phyloP scores from a whole-genome alignment of 257 asterid genomes.

The Lantana camara region DNA sequence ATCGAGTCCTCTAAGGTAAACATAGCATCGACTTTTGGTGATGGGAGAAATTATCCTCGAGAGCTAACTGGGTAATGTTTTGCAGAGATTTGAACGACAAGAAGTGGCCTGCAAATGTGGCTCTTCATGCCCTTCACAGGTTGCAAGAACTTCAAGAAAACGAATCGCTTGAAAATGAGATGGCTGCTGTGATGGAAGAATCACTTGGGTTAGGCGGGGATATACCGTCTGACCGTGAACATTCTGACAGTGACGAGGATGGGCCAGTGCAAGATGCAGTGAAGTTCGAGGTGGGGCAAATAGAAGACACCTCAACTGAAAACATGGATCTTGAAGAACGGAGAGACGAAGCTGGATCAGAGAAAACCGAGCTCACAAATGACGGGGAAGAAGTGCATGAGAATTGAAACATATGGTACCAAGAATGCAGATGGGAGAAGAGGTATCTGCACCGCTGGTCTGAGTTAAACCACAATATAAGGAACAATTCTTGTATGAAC shows the following conservation, averaged over 20 bases:
- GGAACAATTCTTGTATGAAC: too few species aligned
- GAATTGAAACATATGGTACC: background rate
- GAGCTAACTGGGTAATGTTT: background rate
- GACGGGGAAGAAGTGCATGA: background rate
- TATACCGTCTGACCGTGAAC: slow-evolving; percentile 17
- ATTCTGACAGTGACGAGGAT: slow-evolving; percentile 18
- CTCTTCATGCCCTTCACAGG: slow-evolving; percentile 48
- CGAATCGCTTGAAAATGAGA: slow-evolving; percentile 33
- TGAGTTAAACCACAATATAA: too few species aligned
- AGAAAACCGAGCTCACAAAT: background rate
- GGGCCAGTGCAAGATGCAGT: slow-evolving; percentile 1
- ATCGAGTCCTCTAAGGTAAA: slow-evolving; percentile 54
- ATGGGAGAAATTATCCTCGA: background rate
- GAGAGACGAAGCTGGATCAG: background rate
- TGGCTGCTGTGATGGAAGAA: slow-evolving; percentile 28
- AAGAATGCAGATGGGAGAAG: background rate
- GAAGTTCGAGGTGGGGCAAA: background rate
- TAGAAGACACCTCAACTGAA: background rate
- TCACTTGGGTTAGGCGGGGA: slow-evolving; percentile 13
- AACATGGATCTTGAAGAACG: slow-evolving; percentile 3
- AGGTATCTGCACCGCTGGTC: background rate
- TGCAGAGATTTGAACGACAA: slow-evolving; percentile 45
- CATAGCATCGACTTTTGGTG: too few species aligned
- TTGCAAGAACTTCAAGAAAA: slow-evolving; percentile 49
- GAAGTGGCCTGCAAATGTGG: slow-evolving; percentile 53